These are phyloP conservation scores for Leptomonas seymouri DNA, from an alignment of 208 protist species.

Conservation along the genomic window DNA sequence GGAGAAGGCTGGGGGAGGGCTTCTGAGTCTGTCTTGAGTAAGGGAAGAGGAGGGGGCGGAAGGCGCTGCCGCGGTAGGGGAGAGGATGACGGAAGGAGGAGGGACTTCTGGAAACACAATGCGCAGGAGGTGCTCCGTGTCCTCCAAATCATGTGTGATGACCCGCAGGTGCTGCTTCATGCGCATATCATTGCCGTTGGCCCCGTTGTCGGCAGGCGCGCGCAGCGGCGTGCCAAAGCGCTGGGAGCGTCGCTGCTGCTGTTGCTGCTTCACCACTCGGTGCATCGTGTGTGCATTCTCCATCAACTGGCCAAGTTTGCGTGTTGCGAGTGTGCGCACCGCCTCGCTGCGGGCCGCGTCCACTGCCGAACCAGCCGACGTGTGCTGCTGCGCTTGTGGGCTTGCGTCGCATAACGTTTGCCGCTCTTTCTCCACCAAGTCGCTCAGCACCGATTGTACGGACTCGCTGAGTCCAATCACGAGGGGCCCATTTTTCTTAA, in stretches of 20 bases:
- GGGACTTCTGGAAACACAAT: conserved; percentile 36
- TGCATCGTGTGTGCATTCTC: conserved; percentile 39
- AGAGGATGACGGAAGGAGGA: not conserved
- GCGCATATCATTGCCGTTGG: conserved; percentile 15
- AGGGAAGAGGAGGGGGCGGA: not conserved
- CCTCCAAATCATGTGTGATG: conserved; percentile 36
- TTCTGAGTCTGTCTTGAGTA: not conserved
- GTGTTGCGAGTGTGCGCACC: conserved; percentile 24
- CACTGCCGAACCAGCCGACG: not conserved
- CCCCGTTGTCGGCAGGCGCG: not conserved
- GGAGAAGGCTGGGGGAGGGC: not conserved
- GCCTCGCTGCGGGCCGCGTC: conserved; percentile 14
- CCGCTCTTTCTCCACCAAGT: conserved; percentile 8
- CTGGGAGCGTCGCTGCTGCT: conserved; percentile 9
- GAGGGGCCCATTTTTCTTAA: conserved; percentile 14
- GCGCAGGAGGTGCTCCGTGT: conserved; percentile 51
- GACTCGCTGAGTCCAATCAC: conserved; percentile 15
- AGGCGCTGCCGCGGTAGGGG: not conserved
- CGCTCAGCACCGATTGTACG: conserved; percentile 14
- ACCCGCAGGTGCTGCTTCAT: conserved; percentile 48
- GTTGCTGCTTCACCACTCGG: conserved; percentile 25
- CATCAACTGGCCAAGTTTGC: conserved; percentile 43
- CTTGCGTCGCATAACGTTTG: not conserved
- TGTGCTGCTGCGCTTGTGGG: not conserved
- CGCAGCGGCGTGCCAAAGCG: conserved; percentile 3